Conservation (phyloP, 495 filamentous ascomycete species). For the Aspergillus olivimuriae region DNA sequence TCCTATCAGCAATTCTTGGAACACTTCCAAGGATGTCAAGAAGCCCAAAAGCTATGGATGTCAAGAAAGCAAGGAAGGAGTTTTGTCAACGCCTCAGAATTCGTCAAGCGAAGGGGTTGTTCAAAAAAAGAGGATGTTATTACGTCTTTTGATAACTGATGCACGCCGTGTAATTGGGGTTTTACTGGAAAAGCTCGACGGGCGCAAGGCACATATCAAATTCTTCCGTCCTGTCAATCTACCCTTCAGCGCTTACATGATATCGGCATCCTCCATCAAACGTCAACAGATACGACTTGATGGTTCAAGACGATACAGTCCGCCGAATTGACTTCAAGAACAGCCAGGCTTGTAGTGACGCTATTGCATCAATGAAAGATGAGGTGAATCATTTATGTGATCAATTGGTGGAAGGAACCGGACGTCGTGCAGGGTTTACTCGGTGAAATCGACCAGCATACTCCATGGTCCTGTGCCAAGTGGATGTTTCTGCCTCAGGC, state of each 20-base stretch:
- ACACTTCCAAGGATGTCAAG: conserved; percentile 6
- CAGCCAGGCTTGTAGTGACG: not conserved
- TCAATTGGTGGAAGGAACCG: conserved; percentile 8
- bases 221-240: too few species aligned
- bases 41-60: conserved; percentile 7
- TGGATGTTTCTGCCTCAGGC: too few species aligned
- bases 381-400: conserved; percentile 5
- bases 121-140: conserved; percentile 35
- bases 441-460: too few species aligned
- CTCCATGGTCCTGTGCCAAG: too few species aligned
- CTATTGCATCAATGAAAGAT: conserved; percentile 2
- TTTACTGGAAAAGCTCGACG: too few species aligned
- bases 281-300: conserved; percentile 13
- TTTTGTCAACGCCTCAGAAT: conserved; percentile 3
- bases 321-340: conserved; percentile 9
- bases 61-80: conserved; percentile 1
- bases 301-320: conserved; percentile 5
- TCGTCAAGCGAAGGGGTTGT: conserved; percentile 8
- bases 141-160: conserved; percentile 3
- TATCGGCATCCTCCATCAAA: too few species aligned
- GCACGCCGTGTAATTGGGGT: too few species aligned
- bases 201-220: too few species aligned
- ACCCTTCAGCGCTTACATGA: too few species aligned
- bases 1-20: conserved; percentile 5
- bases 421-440: conserved; percentile 9